Evolutionary conservation across 495 filamentous ascomycete genomes (phyloP), one percentile per base, ranked within the genome.

Genomic region (Penicillium silybi): DNA sequence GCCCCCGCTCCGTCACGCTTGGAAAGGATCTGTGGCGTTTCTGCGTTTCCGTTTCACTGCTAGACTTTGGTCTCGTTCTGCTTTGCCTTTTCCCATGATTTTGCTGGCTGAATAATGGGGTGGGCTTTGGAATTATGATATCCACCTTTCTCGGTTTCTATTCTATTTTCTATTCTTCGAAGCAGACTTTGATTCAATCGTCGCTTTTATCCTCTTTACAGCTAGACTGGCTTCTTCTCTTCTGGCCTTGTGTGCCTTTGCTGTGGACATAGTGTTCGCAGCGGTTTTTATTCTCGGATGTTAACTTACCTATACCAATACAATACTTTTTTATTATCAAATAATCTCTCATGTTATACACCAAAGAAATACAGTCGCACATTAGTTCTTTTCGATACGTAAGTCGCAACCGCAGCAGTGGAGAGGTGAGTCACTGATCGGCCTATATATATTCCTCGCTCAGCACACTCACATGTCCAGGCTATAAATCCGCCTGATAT

Each of bases 111-210:
- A 55, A 52, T 40, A 44, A 39, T 18, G 40, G 53, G 53, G 48
- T 18, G 45, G 57, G 53, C 41, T 53, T 49, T 16, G 46, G 56
- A 56, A 62, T 58, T 67, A 48, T 67, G 66, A 69, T 69, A 69
- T 69, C 66, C 66, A 56, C 62, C 42, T 29, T 49, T 44, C 40
- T 50, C 38, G 5, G 22, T 42, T 38, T 44, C 11, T 32, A 13
- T 32, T 32, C 10, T 29, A 5, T 32, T 32, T 32, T 23, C 22
- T 23, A 6, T n/a, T n/a, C n/a, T n/a, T n/a, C n/a, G 3, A 32
- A 4, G 29, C 29, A 32, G 29, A 32, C 13, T 15, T 13, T 3
- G 11, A 32, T 32, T 3, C 7, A 13, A 13, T 32, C 9, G 10
- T 10, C 9, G 22, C 22, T 23, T 32, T 32, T 13, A 32, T 13